These are phyloP conservation scores for Coemansia sp. DNA, from an alignment of 192 early-diverging fungal species.

Conservation along the genomic window DNA sequence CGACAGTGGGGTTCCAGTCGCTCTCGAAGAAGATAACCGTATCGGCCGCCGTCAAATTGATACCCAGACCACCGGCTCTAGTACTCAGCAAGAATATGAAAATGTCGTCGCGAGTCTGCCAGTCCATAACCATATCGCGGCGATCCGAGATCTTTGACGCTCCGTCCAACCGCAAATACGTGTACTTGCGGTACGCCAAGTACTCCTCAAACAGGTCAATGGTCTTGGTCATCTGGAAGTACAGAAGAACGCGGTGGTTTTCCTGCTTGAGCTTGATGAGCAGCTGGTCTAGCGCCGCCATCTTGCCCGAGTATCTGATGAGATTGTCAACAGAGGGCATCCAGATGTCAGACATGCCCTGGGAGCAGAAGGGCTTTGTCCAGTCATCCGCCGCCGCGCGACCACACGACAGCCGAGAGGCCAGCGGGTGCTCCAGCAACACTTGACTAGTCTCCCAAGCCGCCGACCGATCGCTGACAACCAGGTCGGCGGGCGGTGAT, in stretches of 20 bases:
- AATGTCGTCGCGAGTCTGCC: conserved; percentile 82
- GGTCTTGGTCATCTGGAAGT: conserved; percentile 90
- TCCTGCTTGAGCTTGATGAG: conserved; percentile 70
- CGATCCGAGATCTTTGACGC: conserved; percentile 84
- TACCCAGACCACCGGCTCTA: conserved; percentile 83
- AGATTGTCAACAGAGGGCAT: conserved; percentile 74
- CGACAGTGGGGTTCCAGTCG: conserved; percentile 89
- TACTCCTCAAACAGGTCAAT: conserved; percentile 89
- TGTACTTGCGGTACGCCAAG: conserved; percentile 79
- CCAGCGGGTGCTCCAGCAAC: conserved; percentile 30
- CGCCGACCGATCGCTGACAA: conserved; percentile 65
- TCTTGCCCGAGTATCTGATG: conserved; percentile 77
- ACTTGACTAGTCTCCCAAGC: conserved; percentile 53
- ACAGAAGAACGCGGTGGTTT: conserved; percentile 76
- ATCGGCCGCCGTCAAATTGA: conserved; percentile 88
- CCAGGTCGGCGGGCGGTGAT: conserved; percentile 61
- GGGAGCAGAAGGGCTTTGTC: conserved; percentile 39
- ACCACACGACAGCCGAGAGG: conserved; percentile 27
- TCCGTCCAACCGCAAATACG: conserved; percentile 85
- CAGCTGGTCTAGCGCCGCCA: conserved; percentile 68
- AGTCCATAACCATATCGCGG: conserved; percentile 88
- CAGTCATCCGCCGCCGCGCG: conserved; percentile 28
- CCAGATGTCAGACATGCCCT: conserved; percentile 65
- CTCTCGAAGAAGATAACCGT: conserved; percentile 86
- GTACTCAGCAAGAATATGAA: conserved; percentile 85